Evolutionary conservation across 208 protist genomes (phyloP).

Genomic region (Wallacemonas collosoma): DNA sequence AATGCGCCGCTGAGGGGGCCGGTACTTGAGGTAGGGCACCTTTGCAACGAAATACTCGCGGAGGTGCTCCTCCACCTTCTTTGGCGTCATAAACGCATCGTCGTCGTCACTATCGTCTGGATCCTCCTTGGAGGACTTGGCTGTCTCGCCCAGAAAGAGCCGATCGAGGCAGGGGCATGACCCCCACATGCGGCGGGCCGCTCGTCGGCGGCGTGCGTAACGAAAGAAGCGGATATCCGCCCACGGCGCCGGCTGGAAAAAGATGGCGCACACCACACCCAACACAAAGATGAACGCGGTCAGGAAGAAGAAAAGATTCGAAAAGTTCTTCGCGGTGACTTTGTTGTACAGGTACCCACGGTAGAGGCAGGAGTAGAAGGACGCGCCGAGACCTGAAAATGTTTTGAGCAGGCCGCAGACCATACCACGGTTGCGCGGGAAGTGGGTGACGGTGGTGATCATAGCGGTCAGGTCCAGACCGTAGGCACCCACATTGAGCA

Average conservation of each 20-base stretch:
- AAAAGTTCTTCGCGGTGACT: constrained; percentile 19
- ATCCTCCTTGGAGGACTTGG: no score
- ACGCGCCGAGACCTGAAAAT: constrained; percentile 50
- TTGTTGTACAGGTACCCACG: constrained; percentile 39
- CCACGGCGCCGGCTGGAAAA: constrained; percentile 19
- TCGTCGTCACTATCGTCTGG: neutral
- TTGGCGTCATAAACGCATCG: constrained; percentile 1
- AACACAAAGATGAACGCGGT: constrained; percentile 30
- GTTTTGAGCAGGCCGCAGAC: constrained; percentile 53
- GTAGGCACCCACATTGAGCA: constrained; percentile 48
- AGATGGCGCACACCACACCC: constrained; percentile 28
- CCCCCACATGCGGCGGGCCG: neutral
- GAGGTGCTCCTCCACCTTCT: constrained; percentile 13
- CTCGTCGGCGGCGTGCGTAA: neutral
- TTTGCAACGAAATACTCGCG: constrained; percentile 9
- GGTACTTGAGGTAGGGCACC: constrained; percentile 25
- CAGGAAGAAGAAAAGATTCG: constrained; percentile 44
- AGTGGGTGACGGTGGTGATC: constrained; percentile 39
- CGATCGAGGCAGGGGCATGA: neutral
- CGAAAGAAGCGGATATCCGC: constrained; percentile 18
- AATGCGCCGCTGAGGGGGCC: constrained; percentile 38
- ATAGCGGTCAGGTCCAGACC: constrained; percentile 39
- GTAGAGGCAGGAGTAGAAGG: constrained; percentile 47
- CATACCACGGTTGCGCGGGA: constrained; percentile 56
- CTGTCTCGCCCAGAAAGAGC: neutral